Evolutionary conservation across 306 rosid genomes (phyloP).

Genomic region (Cyclanthera cordifolia): DNA sequence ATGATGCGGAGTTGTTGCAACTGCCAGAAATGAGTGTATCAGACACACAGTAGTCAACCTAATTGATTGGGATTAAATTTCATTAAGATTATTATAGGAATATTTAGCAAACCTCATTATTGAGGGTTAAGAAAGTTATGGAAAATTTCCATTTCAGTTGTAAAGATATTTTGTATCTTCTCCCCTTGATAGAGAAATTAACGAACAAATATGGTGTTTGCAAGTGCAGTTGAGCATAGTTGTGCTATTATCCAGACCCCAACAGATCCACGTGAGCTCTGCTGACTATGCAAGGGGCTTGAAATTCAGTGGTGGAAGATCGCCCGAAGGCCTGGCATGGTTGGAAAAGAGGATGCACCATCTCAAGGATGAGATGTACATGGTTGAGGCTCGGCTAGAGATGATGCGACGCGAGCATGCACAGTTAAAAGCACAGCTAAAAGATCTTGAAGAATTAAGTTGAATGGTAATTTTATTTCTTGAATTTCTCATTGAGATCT

Average conservation of each 20-base stretch:
- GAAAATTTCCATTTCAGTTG: not conserved
- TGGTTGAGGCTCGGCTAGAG: constrained; percentile 79
- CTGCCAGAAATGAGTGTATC: not conserved
- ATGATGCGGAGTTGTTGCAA: not conserved
- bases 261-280: constrained; percentile 57
- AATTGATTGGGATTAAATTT: not conserved
- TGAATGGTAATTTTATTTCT: not conserved
- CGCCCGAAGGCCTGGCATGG: constrained; percentile 52
- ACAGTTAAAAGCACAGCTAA: constrained; percentile 55
- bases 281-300: constrained; percentile 35
- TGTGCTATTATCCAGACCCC: constrained; percentile 62
- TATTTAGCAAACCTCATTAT: not conserved
- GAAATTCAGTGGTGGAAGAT: constrained; percentile 35
- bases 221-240: constrained; percentile 89
- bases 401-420: constrained; percentile 64
- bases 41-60: not conserved
- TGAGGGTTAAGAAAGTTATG: not conserved
- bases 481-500: not conserved
- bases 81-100: not conserved
- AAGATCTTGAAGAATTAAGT: constrained; percentile 34
- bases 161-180: not conserved
- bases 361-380: constrained; percentile 85
- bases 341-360: constrained; percentile 72
- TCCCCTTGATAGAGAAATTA: not conserved
- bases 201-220: constrained; percentile 7